Percentiles rank a stretch among this genome's conserved stretches.
phyloP scores from a whole-genome alignment of 2,329 filamentous ascomycete genomes.

The Trichoderma citrinoviride region DNA sequence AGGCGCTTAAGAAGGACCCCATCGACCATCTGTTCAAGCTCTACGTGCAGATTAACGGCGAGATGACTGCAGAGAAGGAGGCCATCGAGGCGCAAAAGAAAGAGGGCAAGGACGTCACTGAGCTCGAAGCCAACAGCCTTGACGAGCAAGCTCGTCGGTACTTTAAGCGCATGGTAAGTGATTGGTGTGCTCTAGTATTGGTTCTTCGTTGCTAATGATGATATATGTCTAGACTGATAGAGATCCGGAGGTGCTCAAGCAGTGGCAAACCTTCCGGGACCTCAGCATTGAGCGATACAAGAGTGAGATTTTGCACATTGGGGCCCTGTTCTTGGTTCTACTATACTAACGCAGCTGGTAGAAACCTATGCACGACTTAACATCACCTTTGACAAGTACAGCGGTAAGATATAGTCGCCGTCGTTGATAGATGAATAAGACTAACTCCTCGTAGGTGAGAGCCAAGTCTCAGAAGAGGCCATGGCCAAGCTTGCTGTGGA shows the following conservation, averaged over 20 bases:
- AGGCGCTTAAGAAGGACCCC: conserved; percentile 66
- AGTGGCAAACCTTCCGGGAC: conserved; percentile 66
- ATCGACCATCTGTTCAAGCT: conserved; percentile 81
- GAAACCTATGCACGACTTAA: conserved; percentile 68
- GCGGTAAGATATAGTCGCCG: conserved; percentile 25
- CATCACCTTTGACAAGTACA: conserved; percentile 68
- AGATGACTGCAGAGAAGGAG: conserved; percentile 66
- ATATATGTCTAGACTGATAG: conserved; percentile 49
- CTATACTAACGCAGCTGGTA: conserved; percentile 5
- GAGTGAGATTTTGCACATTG: conserved; percentile 23
- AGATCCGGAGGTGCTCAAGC: conserved; percentile 56
- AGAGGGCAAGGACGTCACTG: conserved; percentile 49
- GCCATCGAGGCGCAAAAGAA: conserved; percentile 57
- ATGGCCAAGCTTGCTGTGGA: conserved; percentile 63
- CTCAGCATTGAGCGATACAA: conserved; percentile 66
- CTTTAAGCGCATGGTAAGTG: conserved; percentile 60
- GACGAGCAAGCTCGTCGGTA: conserved; percentile 74
- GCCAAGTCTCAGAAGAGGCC: conserved; percentile 63
- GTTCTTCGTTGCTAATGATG: neutral
- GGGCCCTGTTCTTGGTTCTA: neutral
- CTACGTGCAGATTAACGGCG: conserved; percentile 73
- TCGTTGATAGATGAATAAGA: neutral
- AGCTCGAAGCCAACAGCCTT: conserved; percentile 53
- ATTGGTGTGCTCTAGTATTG: neutral
- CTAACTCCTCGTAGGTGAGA: conserved; percentile 59